These are phyloP conservation scores for Phylloboletellus chloephorus DNA, from an alignment of 1,284 basidiomycete genomes.

Conservation along the genomic window DNA sequence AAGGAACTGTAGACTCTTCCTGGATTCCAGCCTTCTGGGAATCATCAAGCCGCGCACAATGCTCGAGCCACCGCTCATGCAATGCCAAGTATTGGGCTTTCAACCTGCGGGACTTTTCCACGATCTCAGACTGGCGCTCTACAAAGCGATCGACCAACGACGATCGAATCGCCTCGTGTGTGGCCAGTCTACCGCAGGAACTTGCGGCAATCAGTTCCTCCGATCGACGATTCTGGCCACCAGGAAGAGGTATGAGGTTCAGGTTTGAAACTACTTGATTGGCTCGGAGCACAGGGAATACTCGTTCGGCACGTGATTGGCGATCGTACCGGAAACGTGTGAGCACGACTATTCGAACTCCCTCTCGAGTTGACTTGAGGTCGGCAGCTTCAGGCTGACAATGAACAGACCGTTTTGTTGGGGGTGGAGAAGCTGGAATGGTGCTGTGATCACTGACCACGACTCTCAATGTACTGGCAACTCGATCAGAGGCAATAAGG, in stretches of 20 bases:
- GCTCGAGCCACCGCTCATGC: slow-evolving; percentile 66
- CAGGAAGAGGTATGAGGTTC: slow-evolving; percentile 15
- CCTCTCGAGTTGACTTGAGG: slow-evolving; percentile 48
- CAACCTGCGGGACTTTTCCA: slow-evolving; percentile 53
- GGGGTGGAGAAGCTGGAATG: slow-evolving; percentile 7
- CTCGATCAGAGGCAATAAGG: slow-evolving; percentile 8
- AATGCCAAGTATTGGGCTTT: slow-evolving; percentile 63
- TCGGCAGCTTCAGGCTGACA: slow-evolving; percentile 23
- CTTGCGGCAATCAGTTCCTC: slow-evolving; percentile 42
- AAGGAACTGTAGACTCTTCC: slow-evolving; percentile 43
- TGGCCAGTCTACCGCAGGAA: slow-evolving; percentile 33
- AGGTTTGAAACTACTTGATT: slow-evolving; percentile 45
- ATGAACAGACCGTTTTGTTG: slow-evolving; percentile 5
- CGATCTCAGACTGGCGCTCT: slow-evolving; percentile 44
- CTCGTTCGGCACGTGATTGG: slow-evolving; percentile 55
- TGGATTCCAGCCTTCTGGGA: slow-evolving; percentile 26
- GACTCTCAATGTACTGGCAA: slow-evolving; percentile 20
- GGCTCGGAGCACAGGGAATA: slow-evolving; percentile 55
- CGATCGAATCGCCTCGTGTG: slow-evolving; percentile 39
- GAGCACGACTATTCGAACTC: slow-evolving; percentile 56
- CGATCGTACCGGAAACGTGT: slow-evolving; percentile 52
- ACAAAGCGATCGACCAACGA: slow-evolving; percentile 51
- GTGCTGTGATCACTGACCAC: slow-evolving; percentile 31
- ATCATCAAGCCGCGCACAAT: slow-evolving; percentile 63
- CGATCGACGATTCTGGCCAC: slow-evolving; percentile 36